These are phyloP conservation scores for Lactarius quietus DNA, from an alignment of 768 basidiomycete species.

Conservation along the genomic window DNA sequence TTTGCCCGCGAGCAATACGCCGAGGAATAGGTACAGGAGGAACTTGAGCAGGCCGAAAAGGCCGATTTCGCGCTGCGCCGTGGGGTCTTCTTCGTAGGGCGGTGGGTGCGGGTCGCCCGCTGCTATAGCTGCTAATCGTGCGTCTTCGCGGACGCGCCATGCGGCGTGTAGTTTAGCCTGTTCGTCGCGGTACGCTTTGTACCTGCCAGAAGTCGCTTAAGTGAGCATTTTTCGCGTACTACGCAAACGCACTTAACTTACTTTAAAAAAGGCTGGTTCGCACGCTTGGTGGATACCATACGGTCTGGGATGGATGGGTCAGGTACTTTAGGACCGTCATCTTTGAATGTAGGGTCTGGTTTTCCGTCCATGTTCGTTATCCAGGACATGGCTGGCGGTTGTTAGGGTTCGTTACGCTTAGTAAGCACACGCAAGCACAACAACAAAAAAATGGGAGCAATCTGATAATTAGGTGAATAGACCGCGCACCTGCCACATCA, in stretches of 20 bases:
- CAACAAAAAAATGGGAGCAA: conserved; percentile 17
- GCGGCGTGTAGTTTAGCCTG: conserved; percentile 57
- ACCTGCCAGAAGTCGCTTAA: conserved; percentile 37
- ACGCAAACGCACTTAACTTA: too few species aligned
- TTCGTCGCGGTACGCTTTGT: conserved; percentile 62
- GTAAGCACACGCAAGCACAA: background rate
- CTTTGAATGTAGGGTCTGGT: conserved; percentile 31
- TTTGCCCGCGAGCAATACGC: conserved; percentile 62
- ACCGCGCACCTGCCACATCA: conserved; percentile 1
- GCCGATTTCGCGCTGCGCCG: conserved; percentile 62
- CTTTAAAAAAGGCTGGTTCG: conserved; percentile 70
- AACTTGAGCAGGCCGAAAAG: conserved; percentile 66
- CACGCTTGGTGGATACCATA: conserved; percentile 75
- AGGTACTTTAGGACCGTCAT: conserved; percentile 48
- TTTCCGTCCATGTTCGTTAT: conserved; percentile 44
- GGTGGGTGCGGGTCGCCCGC: conserved; percentile 64
- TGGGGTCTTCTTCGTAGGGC: conserved; percentile 71
- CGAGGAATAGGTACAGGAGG: conserved; percentile 50
- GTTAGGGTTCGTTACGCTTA: background rate
- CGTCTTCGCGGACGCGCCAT: conserved; percentile 68
- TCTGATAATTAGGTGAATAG: conserved; percentile 25
- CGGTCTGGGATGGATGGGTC: conserved; percentile 65
- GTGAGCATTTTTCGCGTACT: too few species aligned
- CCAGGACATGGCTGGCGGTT: conserved; percentile 63
- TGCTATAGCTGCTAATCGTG: conserved; percentile 68